Evolutionary conservation across 768 basidiomycete genomes (phyloP), one percentile per base, ranked within the genome.

Genomic region (Lepiota brunneoincarnata): DNA sequence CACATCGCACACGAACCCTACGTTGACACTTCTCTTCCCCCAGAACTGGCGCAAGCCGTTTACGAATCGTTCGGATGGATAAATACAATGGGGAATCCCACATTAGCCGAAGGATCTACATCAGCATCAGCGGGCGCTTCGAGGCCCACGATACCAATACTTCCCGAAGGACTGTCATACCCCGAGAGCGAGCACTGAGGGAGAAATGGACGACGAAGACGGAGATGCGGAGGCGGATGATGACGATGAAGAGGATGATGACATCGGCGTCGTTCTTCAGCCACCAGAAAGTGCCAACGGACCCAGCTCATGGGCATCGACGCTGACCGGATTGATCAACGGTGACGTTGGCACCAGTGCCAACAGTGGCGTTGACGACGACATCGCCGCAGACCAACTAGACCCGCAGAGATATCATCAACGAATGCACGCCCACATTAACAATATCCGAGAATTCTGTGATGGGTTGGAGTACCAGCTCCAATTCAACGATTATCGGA

Each of bases 381-480:
- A 44, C 36, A 38, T 45, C 44, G 17, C 49, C 12, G 17, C 24
- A 40, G 40, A 35, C 18, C 46, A 58, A 20, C 51, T 64, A 50
- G 60, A 62, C 36, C 59, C 57, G 6, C 60, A 63, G 21, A 56
- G 63, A 36, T 75, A 67, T 59, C 69, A 70, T 49, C 55, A 64
- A 47, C 69, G 74, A 23, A 75, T 76, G 75, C 64, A 58, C n/a
- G 61, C 66, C 6, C 75, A 77, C 53, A 75, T 79, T 49, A 60
- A 63, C 26, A 72, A 72, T 55, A 69, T 77, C 31, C 67, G 76
- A 18, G 73, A 76, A 40, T 78, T 77, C 51, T 74, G 73, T 51
- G 70, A 74, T 37, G 75, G 76, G 3, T 61, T 78, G 55, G 76
- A 79, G 56, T 78, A 72, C 40, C 74, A 79, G 53, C 60, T 78